phyloP scores from a whole-genome alignment of 805 yeast genomes.

The Wickerhamomyces sydowiorum region DNA sequence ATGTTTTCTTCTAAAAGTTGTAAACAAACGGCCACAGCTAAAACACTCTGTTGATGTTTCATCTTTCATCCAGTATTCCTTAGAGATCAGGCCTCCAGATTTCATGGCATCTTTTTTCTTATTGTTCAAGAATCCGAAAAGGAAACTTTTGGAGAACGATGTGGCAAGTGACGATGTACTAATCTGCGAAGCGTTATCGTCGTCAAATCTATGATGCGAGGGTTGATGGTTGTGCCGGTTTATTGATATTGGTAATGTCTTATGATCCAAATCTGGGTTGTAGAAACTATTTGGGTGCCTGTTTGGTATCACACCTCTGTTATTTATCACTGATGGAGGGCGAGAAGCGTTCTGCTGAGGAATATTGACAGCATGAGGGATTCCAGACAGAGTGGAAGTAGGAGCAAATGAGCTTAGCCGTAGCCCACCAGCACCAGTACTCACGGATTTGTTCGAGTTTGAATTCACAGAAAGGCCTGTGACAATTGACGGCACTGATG shows the following conservation, averaged over 20 bases:
- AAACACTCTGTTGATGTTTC: constrained; percentile 86
- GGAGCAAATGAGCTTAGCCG: constrained; percentile 18
- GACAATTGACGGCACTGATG: not conserved
- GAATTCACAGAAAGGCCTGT: not conserved
- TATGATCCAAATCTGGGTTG: not conserved
- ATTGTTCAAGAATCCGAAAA: constrained; percentile 35
- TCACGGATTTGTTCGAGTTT: constrained; percentile 8
- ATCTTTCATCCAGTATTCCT: constrained; percentile 95
- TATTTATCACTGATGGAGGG: constrained; percentile 16
- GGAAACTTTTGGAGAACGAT: constrained; percentile 34
- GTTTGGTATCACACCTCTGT: constrained; percentile 8
- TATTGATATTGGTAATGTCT: constrained; percentile 14
- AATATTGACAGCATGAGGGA: constrained; percentile 13
- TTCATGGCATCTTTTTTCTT: constrained; percentile 19
- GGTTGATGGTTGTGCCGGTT: constrained; percentile 8
- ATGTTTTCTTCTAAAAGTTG: constrained; percentile 85
- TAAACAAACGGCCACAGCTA: constrained; percentile 72
- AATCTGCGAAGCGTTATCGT: constrained; percentile 28
- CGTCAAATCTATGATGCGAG: constrained; percentile 22
- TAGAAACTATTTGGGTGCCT: constrained; percentile 1
- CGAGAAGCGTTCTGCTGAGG: constrained; percentile 12
- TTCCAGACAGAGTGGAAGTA: constrained; percentile 12
- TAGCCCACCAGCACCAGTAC: constrained; percentile 15
- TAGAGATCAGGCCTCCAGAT: constrained; percentile 28
- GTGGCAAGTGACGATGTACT: constrained; percentile 37